Base-by-base conservation (phyloP, 2,329 filamentous ascomycete species). In the Penicillium sp. region DNA sequence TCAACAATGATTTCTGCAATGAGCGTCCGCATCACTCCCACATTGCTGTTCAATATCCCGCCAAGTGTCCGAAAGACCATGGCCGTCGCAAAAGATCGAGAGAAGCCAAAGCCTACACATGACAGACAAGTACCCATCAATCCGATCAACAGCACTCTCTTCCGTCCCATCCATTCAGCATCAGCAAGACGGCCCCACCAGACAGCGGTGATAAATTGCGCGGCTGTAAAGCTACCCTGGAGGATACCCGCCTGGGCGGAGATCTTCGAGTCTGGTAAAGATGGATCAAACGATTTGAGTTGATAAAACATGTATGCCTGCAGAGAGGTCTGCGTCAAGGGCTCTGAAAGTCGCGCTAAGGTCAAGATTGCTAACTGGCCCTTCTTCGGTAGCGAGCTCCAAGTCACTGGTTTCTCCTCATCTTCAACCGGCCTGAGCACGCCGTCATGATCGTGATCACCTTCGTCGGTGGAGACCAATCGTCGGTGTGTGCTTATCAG, bases 231-330 rank as follows among this genome's bases (percentile, higher is more conserved):
- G 37, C 86, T 86, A 12, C 88, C 90, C 45, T 89, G 85, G 25
- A 96, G 78, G 2, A 95, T 76, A 37, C 91, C 91, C 1, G 89
- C 88, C 70, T 94, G 90, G 19, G 82, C 80, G 0, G 91, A 84
- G 61, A 96, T 91, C 2, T 82, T 85, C 2, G 80, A 80, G 51
- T 86, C 82, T 2, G 82, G 75, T 19, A 81, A 71, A 22, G 74
- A 78, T 3, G 79, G 79, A 25, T 89, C 80, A 64, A 96, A 93
- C 56, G 87, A 93, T 63, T 85, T 86, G n/a, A 96, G 82, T 71
- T 94, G 90, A 73, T 93, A 95, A 75, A 90, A 95, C 79, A 95
- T 86, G 73, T 95, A 95, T 1, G 88, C 83, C 73, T 88, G 83
- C 9, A 91, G 73, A 12, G 86, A 90, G 0, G 89, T 91, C 68